Base-by-base conservation (phyloP, 2,329 filamentous ascomycete species). In the Amesomyces nigricolor region DNA sequence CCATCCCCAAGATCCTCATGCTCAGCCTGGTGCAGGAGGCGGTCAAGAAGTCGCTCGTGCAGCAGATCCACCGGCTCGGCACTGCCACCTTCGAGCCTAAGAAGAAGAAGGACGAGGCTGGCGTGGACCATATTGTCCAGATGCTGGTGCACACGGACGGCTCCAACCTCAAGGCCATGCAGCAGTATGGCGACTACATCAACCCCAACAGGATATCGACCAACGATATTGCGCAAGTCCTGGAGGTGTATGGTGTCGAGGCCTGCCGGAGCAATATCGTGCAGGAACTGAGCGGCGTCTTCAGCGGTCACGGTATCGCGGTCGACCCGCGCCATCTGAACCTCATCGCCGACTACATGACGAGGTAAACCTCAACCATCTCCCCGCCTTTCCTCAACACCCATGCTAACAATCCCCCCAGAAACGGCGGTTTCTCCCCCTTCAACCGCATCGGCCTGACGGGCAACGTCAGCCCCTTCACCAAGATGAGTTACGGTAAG, bases 311-410 rank as follows among this genome's bases (percentile, higher is more conserved):
- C 82, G 89, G 89, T 67, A 99, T 99, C 75, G 81, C 79, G 57
- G 94, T 99, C 51, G 91, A 99, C 70, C 85, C 87, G 62, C 85
- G 94, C 51, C 95, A 99, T 75, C 74, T 99, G 63, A 96, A 94
- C 73, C 80, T 99, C 63, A 97, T 99, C 64, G 92, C 88, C 46
- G 94, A 99, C 71, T 90, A 90, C 71, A 99, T 99, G 94, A 99
- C 94, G n/a, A 82, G 92, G 58, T 61, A 10, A 17, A 47, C 42
- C 2, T 14, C 10, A 29, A 35, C 16, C 9, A 8, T 19, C 42
- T 9, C 2, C 13, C 2, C 2, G 16, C 10, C 8, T 35, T 35
- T n/a, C 3, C 22, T 35, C 1, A 2, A 26, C 22, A 26, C 22
- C 26, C 3, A 13, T 14, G 17, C 58, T 44, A 3, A 35, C 46